Conservation (phyloP, 2,329 filamentous ascomycete genomes). For the Epichloe elymi region DNA sequence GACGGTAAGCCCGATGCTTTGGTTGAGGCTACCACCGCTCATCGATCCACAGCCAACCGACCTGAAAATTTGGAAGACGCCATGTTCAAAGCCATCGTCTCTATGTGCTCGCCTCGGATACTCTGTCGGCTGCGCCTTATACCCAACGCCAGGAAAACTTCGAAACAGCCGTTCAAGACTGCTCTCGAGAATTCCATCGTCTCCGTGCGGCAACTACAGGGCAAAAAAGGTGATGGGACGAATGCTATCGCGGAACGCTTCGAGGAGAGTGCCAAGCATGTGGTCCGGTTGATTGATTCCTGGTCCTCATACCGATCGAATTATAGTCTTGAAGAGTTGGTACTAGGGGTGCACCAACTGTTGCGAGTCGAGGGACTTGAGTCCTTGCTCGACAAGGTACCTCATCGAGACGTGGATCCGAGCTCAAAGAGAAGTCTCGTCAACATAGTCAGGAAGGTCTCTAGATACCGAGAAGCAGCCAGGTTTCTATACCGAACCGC, state of each 20-base stretch:
- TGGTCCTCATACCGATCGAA: background rate
- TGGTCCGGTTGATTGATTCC: background rate
- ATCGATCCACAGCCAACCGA: background rate
- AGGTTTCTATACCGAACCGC: conserved; percentile 19
- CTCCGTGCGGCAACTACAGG: background rate
- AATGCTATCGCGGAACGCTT: background rate
- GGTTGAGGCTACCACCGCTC: background rate
- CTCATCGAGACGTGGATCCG: conserved; percentile 6
- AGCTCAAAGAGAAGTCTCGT: conserved; percentile 10
- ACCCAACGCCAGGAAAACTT: background rate
- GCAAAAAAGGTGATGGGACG: background rate
- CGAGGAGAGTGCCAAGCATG: background rate
- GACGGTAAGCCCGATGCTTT: background rate
- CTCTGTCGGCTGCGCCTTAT: conserved; percentile 14
- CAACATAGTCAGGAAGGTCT: conserved; percentile 23
- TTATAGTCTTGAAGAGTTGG: background rate
- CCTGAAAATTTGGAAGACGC: conserved; percentile 5
- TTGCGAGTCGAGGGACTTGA: conserved; percentile 12
- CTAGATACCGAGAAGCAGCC: conserved; percentile 23
- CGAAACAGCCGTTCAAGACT: background rate
- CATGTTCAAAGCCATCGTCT: conserved; percentile 16
- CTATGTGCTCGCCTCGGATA: conserved; percentile 19
- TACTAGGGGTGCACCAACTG: conserved; percentile 12
- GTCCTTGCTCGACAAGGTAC: background rate
- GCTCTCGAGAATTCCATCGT: background rate